Percentiles rank a stretch among this genome's conserved stretches.
Evolutionary conservation across 1,284 basidiomycete genomes (phyloP).

Genomic region (Xerocomus nothofagi): DNA sequence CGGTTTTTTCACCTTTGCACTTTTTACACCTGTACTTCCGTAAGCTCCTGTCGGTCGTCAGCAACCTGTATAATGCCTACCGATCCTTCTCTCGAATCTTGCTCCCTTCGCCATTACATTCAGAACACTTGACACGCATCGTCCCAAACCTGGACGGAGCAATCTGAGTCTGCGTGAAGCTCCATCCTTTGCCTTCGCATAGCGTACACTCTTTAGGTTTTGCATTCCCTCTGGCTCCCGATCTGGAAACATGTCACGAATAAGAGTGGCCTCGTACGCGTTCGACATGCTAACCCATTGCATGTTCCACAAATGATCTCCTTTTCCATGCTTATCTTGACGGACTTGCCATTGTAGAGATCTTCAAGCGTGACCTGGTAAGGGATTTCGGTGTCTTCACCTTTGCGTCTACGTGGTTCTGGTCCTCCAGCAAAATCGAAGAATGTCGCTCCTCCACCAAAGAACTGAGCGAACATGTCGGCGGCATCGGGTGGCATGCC

Average conservation of each 20-base stretch:
- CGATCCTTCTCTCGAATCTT: constrained; percentile 87
- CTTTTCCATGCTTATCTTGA: constrained; percentile 89
- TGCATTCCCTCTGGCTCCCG: constrained; percentile 78
- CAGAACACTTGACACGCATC: constrained; percentile 62
- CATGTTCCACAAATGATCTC: constrained; percentile 80
- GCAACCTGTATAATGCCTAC: constrained; percentile 40
- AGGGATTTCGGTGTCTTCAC: constrained; percentile 74
- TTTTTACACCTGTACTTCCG: constrained; percentile 77
- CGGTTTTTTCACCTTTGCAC: constrained; percentile 86
- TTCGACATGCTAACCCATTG: constrained; percentile 62
- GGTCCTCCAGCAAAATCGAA: constrained; percentile 55
- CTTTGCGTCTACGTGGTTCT: constrained; percentile 49
- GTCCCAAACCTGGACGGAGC: constrained; percentile 51
- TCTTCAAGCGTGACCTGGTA: constrained; percentile 92
- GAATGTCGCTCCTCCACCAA: constrained; percentile 55
- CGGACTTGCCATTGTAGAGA: constrained; percentile 87
- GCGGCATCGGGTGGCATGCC: constrained; percentile 66
- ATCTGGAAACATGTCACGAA: constrained; percentile 44
- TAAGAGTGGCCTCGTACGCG: not conserved
- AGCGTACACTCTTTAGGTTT: constrained; percentile 80
- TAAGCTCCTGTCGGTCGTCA: constrained; percentile 2
- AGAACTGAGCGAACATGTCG: constrained; percentile 81
- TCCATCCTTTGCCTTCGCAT: constrained; percentile 85
- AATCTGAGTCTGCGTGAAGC: constrained; percentile 60
- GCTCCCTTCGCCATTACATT: constrained; percentile 80